A percentile compares a stretch with the other conserved stretches of the same genome.
Conservation (phyloP, 176 grass and related monocot species). For the Lolium perenne region DNA sequence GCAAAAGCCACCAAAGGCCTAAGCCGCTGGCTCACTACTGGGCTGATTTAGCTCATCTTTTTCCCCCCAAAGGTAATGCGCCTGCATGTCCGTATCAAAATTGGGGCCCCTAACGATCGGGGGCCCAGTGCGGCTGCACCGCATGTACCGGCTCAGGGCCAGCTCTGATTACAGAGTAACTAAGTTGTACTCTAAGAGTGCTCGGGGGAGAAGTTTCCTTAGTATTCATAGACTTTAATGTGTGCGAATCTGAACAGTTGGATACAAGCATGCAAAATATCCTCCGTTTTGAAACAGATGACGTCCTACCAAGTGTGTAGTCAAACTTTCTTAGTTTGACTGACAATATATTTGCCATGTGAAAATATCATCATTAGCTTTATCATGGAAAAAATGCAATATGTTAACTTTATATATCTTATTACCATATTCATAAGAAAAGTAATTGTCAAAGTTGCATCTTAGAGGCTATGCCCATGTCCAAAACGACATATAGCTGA, state of each 20-base stretch:
- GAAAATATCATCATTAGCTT: constrained; percentile 5
- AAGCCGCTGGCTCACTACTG: no score
- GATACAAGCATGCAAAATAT: constrained; percentile 15
- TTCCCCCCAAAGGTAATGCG: no score
- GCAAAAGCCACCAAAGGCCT: no score
- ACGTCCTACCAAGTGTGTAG: background rate
- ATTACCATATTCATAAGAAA: background rate
- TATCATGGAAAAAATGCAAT: constrained; percentile 1
- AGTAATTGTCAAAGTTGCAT: constrained; percentile 13
- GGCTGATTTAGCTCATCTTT: no score
- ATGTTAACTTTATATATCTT: background rate
- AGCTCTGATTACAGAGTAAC: background rate
- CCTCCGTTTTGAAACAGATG: background rate
- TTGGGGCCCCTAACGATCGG: no score
- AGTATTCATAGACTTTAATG: background rate
- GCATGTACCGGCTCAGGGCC: no score
- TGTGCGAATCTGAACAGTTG: constrained; percentile 15
- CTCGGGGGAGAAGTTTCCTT: background rate
- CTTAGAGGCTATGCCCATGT: background rate
- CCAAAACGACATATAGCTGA: background rate
- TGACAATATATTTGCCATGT: constrained; percentile 4
- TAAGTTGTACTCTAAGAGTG: background rate
- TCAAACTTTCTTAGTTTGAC: background rate
- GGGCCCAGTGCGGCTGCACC: no score
- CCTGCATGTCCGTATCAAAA: no score